Base-by-base conservation (phyloP, 2,329 filamentous ascomycete genomes). In the Xenoacremonium recifei region DNA sequence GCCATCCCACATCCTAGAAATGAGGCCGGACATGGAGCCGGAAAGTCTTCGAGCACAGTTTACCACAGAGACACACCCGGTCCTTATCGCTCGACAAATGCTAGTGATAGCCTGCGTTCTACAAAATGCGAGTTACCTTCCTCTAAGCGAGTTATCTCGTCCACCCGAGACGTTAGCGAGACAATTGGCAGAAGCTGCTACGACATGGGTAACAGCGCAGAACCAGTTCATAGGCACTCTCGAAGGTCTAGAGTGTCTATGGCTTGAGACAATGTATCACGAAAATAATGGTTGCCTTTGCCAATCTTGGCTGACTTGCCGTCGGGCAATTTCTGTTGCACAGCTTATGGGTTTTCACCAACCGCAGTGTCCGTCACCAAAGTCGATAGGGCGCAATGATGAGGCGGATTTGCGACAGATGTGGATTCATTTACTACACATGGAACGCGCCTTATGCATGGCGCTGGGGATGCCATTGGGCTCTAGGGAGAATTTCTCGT, bases 121-220 rank as follows among this genome's bases (percentile, higher is more conserved):
- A 27, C 23, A 27, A 63, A 70, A 4, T 67, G 68, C n/a, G n/a
- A n/a, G n/a, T 9, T n/a, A 4, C 19, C 13, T 21, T 6, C 19
- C 20, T 11, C 34, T 19, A 16, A 16, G 9, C 18, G 17, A 19
- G 7, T 20, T 36, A 5, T 36, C 34, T 5, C 15, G 21, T 7
- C 34, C 19, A n/a, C 34, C 21, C 15, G 4, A n/a, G 15, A 21
- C 17, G 21, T 21, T 36, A 13, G 21, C 21, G 6, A 16, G n/a
- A 17, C 23, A 18, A 32, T 20, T 31, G 12, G 37, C 21, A 18
- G 13, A 30, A 6, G 19, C 17, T 12, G 15, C 12, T 20, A 19
- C 37, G 18, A 39, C 11, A 12, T 25, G 30, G 10, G 37, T 39
- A 6, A 39, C 37, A 18, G n/a, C 15, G 9, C 16, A 32, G 7